Evolutionary conservation across 2,329 filamentous ascomycete genomes (phyloP).

Genomic region (Fusarium sp.): DNA sequence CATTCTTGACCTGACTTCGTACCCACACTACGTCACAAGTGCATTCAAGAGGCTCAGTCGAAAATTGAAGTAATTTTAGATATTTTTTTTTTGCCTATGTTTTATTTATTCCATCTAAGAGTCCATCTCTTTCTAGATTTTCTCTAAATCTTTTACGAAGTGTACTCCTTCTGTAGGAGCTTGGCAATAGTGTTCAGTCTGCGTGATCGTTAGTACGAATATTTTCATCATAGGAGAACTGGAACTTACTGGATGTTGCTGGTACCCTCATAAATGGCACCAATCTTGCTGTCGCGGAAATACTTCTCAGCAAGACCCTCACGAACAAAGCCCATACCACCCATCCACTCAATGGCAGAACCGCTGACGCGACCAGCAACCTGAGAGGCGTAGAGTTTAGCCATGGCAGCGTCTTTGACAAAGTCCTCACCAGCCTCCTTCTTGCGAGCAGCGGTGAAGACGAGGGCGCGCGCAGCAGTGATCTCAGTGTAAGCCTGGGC

Average conservation of each 20-base stretch:
- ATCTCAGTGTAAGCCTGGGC: slow-evolving; percentile 97
- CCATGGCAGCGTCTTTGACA: slow-evolving; percentile 96
- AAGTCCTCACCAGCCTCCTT: slow-evolving; percentile 98
- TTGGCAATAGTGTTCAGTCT: slow-evolving; percentile 76
- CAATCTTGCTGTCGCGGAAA: slow-evolving; percentile 98
- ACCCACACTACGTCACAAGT: not conserved
- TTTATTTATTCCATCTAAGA: slow-evolving; percentile 22
- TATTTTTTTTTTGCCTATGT: slow-evolving; percentile 30
- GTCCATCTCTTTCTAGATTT: slow-evolving; percentile 27
- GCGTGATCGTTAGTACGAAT: slow-evolving; percentile 37
- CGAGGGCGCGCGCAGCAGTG: slow-evolving; percentile 87
- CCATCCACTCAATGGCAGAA: slow-evolving; percentile 98
- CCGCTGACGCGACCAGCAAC: slow-evolving; percentile 90
- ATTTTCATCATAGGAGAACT: not conserved
- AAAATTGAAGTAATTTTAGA: slow-evolving; percentile 17
- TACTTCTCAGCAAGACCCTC: slow-evolving; percentile 98
- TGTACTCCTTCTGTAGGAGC: slow-evolving; percentile 74
- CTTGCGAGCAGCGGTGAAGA: slow-evolving; percentile 96
- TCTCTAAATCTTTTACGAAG: slow-evolving; percentile 51
- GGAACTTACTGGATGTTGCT: slow-evolving; percentile 78
- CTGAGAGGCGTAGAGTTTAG: slow-evolving; percentile 94
- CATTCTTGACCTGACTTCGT: not conserved
- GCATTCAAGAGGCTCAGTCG: no score
- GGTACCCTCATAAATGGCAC: slow-evolving; percentile 95
- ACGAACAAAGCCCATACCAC: slow-evolving; percentile 97